These are phyloP conservation scores for Ceratobasidium theobromae DNA, from an alignment of 1,284 basidiomycete species.

Conservation along the genomic window DNA sequence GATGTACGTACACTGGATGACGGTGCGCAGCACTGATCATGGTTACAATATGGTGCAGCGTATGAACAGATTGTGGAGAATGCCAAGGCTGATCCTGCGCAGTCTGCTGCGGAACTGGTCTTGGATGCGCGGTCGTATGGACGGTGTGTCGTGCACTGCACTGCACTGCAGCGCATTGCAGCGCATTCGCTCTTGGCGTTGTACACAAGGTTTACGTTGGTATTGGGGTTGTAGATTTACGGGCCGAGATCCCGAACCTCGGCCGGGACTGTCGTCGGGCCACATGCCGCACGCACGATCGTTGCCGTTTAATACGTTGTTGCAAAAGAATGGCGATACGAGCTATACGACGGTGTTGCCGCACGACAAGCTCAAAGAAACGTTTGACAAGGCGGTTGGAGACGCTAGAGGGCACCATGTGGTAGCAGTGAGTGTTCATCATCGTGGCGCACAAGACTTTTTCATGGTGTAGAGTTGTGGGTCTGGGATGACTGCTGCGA, in stretches of 20 bases:
- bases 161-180: no score
- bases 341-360: constrained; percentile 67
- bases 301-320: constrained; percentile 80
- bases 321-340: constrained; percentile 52
- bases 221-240: constrained; percentile 56
- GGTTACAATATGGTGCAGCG: no score
- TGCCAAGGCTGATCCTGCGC: constrained; percentile 52
- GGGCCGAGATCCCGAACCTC: constrained; percentile 86
- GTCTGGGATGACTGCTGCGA: constrained; percentile 94
- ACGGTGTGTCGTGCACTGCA: constrained; percentile 62
- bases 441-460: constrained; percentile 38
- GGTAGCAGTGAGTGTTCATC: constrained; percentile 35
- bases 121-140: constrained; percentile 84
- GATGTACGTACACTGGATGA: constrained; percentile 55
- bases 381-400: constrained; percentile 64
- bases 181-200: no score
- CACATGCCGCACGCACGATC: constrained; percentile 90
- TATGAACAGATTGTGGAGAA: constrained; percentile 86
- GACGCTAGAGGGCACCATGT: constrained; percentile 5
- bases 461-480: constrained; percentile 75
- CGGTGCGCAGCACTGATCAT: no score
- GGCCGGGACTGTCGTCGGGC: constrained; percentile 83
- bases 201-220: not conserved
- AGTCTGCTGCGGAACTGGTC: constrained; percentile 63
- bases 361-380: constrained; percentile 56